Conservation (phyloP, 2,329 filamentous ascomycete species). For the Aspergillus aculeatinus region DNA sequence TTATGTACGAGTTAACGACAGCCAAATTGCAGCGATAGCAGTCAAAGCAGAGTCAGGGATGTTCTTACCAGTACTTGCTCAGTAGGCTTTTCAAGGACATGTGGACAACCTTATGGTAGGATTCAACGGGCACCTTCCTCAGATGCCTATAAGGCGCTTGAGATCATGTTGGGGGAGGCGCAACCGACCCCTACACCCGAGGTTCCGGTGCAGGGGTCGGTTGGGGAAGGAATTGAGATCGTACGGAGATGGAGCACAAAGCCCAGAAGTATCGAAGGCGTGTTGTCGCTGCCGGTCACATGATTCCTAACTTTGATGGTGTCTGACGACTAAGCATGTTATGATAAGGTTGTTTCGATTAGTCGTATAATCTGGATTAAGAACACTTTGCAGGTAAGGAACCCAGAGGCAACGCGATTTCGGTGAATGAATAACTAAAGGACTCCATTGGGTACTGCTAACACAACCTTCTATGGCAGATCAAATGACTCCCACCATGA, state of each 20-base stretch:
- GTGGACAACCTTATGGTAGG: neutral
- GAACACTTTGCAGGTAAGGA: neutral
- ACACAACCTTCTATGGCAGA: constrained; percentile 24
- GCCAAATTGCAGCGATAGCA: neutral
- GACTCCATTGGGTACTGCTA: constrained; percentile 21
- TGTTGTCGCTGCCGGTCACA: neutral
- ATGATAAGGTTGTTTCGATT: neutral
- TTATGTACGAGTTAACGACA: neutral
- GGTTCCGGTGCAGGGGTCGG: neutral
- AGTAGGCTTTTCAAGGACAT: neutral
- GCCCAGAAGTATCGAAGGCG: neutral
- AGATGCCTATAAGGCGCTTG: neutral
- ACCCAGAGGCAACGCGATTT: too few relatives aligned
- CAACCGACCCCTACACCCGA: neutral
- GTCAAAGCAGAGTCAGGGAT: neutral
- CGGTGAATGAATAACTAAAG: constrained; percentile 8
- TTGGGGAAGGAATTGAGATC: neutral
- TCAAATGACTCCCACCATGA: constrained; percentile 18
- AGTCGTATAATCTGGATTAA: neutral
- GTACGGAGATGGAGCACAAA: too few relatives aligned
- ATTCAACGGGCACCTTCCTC: too few relatives aligned
- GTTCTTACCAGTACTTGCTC: neutral
- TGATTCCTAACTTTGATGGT: neutral
- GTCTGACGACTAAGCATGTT: neutral
- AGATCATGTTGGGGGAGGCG: neutral